Conservation (phyloP, 2,329 filamentous ascomycete genomes). For the Dactylellina parvicollis region DNA sequence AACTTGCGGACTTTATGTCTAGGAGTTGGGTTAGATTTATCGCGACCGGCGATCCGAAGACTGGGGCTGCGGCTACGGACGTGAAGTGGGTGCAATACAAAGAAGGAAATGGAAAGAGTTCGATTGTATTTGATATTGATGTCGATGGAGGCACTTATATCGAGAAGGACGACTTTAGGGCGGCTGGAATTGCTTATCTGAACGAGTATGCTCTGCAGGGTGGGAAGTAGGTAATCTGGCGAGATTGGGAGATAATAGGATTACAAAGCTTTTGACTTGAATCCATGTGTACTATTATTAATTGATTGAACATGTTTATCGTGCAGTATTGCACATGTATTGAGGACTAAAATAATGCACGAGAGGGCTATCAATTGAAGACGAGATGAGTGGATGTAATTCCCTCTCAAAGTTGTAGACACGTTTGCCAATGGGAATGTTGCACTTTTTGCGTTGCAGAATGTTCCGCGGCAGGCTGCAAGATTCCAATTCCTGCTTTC, state of each 20-base stretch:
- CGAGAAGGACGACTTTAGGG: conserved; percentile 60
- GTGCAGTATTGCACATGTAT: too few relatives aligned
- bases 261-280: too few relatives aligned
- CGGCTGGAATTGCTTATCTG: conserved; percentile 60
- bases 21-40: conserved; percentile 40
- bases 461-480: conserved; percentile 35
- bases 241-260: too few relatives aligned
- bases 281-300: too few relatives aligned
- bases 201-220: conserved; percentile 54
- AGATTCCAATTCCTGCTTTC: conserved; percentile 29
- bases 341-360: neutral
- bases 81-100: conserved; percentile 59
- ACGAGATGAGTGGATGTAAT: too few relatives aligned
- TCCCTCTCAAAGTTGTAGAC: neutral
- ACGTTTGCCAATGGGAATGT: conserved; percentile 7
- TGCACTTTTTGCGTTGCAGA: conserved; percentile 50
- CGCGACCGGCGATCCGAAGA: conserved; percentile 13
- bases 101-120: conserved; percentile 57
- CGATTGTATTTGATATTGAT: conserved; percentile 60
- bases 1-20: conserved; percentile 26
- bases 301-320: too few relatives aligned
- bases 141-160: conserved; percentile 59
- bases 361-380: neutral
- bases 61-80: conserved; percentile 28
- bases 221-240: conserved; percentile 15